Evolutionary conservation across 306 rosid species (phyloP).

Genomic region (Casuarina equisetifolia): DNA sequence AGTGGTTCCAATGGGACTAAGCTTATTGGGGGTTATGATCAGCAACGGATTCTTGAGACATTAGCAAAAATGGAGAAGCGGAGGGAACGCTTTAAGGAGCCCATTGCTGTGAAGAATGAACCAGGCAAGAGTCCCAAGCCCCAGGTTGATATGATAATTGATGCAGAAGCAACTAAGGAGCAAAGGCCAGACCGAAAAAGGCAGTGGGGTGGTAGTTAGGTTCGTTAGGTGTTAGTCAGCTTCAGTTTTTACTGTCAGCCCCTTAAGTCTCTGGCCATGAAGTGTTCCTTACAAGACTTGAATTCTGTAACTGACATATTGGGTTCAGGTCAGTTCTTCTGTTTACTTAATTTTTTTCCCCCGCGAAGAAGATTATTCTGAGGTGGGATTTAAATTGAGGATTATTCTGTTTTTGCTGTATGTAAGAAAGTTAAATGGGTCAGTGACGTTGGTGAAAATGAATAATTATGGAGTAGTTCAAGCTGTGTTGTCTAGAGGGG

Average conservation of each 20-base stretch:
- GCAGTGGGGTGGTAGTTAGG: conserved; percentile 50
- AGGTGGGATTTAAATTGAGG: neutral
- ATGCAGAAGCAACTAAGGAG: conserved; percentile 38
- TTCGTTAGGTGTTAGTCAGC: conserved; percentile 10
- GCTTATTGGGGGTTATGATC: conserved; percentile 36
- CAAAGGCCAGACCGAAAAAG: conserved; percentile 69
- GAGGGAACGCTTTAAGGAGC: conserved; percentile 73
- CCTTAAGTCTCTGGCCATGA: conserved; percentile 9
- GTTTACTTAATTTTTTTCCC: neutral
- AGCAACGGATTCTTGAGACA: conserved; percentile 56
- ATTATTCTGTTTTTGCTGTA: neutral
- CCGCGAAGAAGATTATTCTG: neutral
- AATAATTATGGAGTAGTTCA: neutral
- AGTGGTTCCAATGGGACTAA: conserved; percentile 23
- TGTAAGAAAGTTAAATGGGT: neutral
- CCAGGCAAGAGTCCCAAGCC: conserved; percentile 41
- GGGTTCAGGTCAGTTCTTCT: neutral
- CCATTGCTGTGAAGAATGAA: conserved; percentile 46
- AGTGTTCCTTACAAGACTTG: neutral
- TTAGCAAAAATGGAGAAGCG: conserved; percentile 83
- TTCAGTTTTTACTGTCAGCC: neutral
- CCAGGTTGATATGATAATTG: conserved; percentile 33
- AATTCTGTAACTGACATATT: conserved; percentile 1
- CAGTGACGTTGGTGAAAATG: conserved; percentile 1
- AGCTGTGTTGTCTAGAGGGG: neutral